Evolutionary conservation across 805 yeast genomes (phyloP).

Genomic region (Maudiozyma bulderi): DNA sequence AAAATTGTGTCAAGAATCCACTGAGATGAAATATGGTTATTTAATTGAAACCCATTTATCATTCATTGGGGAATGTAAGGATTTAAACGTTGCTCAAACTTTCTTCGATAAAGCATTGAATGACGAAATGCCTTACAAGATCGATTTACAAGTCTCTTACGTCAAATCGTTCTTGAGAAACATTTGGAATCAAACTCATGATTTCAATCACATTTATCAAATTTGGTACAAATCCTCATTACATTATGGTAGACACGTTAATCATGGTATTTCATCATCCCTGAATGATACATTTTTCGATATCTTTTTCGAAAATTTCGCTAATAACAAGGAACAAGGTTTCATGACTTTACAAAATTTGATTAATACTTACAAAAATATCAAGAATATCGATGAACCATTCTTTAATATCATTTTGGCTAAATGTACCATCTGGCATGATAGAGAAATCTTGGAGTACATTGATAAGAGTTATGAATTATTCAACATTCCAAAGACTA

Average conservation of each 20-base stretch:
- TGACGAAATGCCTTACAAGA: conserved; percentile 61
- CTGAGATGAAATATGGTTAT: conserved; percentile 38
- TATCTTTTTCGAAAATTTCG: conserved; percentile 52
- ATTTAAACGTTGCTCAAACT: conserved; percentile 57
- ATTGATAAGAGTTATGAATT: conserved; percentile 50
- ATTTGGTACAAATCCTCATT: conserved; percentile 56
- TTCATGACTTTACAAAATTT: conserved; percentile 47
- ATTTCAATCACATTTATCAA: conserved; percentile 47
- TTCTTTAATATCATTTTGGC: conserved; percentile 69
- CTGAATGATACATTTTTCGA: conserved; percentile 60
- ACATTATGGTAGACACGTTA: conserved; percentile 48
- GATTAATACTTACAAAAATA: conserved; percentile 44
- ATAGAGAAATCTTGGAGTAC: conserved; percentile 53
- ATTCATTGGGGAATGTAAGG: conserved; percentile 70
- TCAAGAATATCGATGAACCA: conserved; percentile 64
- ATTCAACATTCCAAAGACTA: conserved; percentile 50
- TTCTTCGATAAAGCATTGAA: conserved; percentile 67
- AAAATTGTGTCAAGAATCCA: conserved; percentile 45
- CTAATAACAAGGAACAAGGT: conserved; percentile 43
- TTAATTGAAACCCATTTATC: conserved; percentile 66
- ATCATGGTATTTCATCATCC: conserved; percentile 64
- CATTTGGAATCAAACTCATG: conserved; percentile 46
- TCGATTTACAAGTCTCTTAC: conserved; percentile 63
- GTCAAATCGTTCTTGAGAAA: conserved; percentile 56
- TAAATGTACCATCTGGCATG: conserved; percentile 58